phyloP scores from a whole-genome alignment of 225 moss, liverwort and hornwort species.

The Polytrichum formosum region DNA sequence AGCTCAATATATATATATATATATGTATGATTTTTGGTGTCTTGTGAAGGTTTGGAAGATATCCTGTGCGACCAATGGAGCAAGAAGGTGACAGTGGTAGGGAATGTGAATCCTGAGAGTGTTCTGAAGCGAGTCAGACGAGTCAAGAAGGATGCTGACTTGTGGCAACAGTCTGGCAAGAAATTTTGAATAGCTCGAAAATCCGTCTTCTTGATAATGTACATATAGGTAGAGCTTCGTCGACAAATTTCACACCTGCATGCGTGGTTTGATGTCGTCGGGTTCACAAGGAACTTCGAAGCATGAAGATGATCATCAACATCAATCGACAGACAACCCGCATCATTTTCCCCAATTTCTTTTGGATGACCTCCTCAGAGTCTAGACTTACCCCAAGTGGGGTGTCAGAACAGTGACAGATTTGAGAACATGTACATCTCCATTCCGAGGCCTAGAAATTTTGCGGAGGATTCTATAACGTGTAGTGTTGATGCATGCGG shows the following conservation, averaged over 20 bases:
- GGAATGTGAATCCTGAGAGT: slow-evolving; percentile 35
- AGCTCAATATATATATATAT: neutral
- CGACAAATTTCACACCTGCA: too few relatives aligned
- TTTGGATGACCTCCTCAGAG: slow-evolving; percentile 6
- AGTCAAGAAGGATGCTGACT: slow-evolving; percentile 39
- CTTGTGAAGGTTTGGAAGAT: slow-evolving; percentile 31
- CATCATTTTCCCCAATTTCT: neutral
- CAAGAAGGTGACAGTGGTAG: slow-evolving; percentile 34
- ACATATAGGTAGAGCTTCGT: too few relatives aligned
- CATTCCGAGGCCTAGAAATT: too few relatives aligned
- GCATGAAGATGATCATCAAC: too few relatives aligned
- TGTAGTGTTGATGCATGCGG: slow-evolving; percentile 23
- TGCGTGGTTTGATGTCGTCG: too few relatives aligned
- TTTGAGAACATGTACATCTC: too few relatives aligned
- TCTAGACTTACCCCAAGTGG: slow-evolving; percentile 4
- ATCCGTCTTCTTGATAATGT: too few relatives aligned
- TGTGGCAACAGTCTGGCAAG: slow-evolving; percentile 23
- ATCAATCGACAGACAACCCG: neutral
- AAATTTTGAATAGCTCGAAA: too few relatives aligned
- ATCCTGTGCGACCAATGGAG: slow-evolving; percentile 40
- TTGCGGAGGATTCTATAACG: slow-evolving; percentile 2
- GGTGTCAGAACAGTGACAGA: too few relatives aligned
- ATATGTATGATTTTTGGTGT: too few relatives aligned
- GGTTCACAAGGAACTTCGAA: too few relatives aligned
- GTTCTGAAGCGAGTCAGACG: slow-evolving; percentile 36